Percentiles rank a stretch among this genome's conserved stretches.
Evolutionary conservation across 345 rosid genomes (phyloP).

Genomic region (Pseudoturritis turrita): DNA sequence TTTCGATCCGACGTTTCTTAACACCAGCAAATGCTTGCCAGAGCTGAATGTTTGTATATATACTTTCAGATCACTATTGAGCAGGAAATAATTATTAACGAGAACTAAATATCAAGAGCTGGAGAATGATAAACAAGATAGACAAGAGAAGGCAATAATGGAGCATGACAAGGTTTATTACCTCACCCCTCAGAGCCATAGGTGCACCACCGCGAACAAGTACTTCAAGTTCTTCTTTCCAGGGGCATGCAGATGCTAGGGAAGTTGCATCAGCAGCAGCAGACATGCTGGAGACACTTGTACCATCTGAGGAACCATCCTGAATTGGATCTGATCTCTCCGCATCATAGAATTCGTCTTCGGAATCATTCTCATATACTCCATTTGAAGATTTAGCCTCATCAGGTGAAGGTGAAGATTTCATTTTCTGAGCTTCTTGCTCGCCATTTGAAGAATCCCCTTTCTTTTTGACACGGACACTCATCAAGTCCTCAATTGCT

Average conservation of each 20-base stretch:
- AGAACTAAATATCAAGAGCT: background rate
- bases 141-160: background rate
- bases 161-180: slow-evolving; percentile 26
- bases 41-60: slow-evolving; percentile 54
- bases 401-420: slow-evolving; percentile 33
- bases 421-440: slow-evolving; percentile 40
- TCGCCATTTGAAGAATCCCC: slow-evolving; percentile 34
- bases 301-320: slow-evolving; percentile 44
- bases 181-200: slow-evolving; percentile 99
- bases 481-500: slow-evolving; percentile 79
- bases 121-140: background rate
- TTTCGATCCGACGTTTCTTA: slow-evolving; percentile 69
- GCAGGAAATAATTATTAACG: background rate
- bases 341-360: slow-evolving; percentile 88
- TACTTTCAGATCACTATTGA: slow-evolving; percentile 3
- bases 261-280: slow-evolving; percentile 27
- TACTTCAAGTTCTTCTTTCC: slow-evolving; percentile 93
- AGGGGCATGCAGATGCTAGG: slow-evolving; percentile 50
- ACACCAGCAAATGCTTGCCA: slow-evolving; percentile 99
- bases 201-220: slow-evolving; percentile 98
- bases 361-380: slow-evolving; percentile 75
- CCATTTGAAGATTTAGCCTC: slow-evolving; percentile 52
- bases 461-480: slow-evolving; percentile 60
- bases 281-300: slow-evolving; percentile 29
- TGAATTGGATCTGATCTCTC: slow-evolving; percentile 71